A percentile compares a stretch with the other conserved stretches of the same genome.
These are phyloP conservation scores for Zelonia costaricensis DNA, from an alignment of 208 protist species.

Conservation along the genomic window DNA sequence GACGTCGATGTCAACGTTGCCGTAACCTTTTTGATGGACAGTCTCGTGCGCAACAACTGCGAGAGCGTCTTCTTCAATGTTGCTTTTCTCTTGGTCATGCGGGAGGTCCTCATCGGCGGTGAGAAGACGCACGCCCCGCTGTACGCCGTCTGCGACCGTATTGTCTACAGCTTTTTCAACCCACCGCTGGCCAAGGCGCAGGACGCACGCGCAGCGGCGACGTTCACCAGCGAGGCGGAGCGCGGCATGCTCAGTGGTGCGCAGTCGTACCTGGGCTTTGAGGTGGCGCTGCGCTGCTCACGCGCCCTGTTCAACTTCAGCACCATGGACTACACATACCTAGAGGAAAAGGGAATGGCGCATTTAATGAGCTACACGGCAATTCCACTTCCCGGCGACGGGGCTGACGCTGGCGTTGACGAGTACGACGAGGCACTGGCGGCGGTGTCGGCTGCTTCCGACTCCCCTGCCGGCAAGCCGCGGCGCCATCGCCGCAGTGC, in stretches of 20 bases:
- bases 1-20: constrained; percentile 80
- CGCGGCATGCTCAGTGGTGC: constrained; percentile 53
- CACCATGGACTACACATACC: constrained; percentile 71
- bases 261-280: constrained; percentile 82
- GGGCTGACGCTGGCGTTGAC: neutral
- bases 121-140: constrained; percentile 65
- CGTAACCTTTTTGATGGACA: constrained; percentile 72
- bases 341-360: constrained; percentile 81
- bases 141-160: constrained; percentile 73
- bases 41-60: constrained; percentile 52
- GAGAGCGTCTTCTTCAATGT: constrained; percentile 74
- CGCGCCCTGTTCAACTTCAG: constrained; percentile 78
- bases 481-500: neutral
- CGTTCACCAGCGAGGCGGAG: constrained; percentile 29
- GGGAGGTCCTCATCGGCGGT: constrained; percentile 72
- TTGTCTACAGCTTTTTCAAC: constrained; percentile 90
- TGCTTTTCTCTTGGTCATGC: constrained; percentile 71
- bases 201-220: constrained; percentile 34
- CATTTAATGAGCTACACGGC: constrained; percentile 57
- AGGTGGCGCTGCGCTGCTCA: constrained; percentile 81
- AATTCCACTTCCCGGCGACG: constrained; percentile 37
- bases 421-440: neutral
- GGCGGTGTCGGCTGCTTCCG: neutral
- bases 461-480: neutral
- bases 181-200: constrained; percentile 60